Conservation (phyloP, 1,284 basidiomycete species). For the Blastosporella zonata region DNA sequence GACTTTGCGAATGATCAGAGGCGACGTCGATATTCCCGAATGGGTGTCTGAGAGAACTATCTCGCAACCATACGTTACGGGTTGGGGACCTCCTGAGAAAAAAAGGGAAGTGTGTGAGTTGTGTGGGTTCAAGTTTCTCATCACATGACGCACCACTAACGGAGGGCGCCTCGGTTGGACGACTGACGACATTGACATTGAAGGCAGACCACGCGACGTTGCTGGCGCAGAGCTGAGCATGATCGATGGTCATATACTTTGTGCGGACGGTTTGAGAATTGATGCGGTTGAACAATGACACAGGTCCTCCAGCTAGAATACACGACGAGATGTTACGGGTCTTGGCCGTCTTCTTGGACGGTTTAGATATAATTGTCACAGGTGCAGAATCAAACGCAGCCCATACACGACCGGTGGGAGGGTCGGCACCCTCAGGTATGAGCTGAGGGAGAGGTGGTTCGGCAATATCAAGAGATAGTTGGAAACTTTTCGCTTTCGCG, state of each 20-base stretch:
- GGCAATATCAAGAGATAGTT: conserved; percentile 78
- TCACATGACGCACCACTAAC: conserved; percentile 62
- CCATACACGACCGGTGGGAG: conserved; percentile 70
- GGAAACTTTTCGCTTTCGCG: conserved; percentile 87
- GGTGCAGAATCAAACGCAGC: conserved; percentile 89
- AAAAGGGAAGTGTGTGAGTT: conserved; percentile 39
- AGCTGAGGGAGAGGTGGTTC: conserved; percentile 58
- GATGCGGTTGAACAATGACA: conserved; percentile 94
- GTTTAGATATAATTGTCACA: conserved; percentile 94
- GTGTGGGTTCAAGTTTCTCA: conserved; percentile 37
- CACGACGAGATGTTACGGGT: conserved; percentile 92
- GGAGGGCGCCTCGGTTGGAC: conserved; percentile 54
- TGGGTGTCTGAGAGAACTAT: conserved; percentile 83
- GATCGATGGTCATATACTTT: conserved; percentile 93
- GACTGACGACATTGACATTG: conserved; percentile 80
- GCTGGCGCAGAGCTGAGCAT: conserved; percentile 80
- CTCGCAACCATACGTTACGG: conserved; percentile 90
- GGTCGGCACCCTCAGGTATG: conserved; percentile 48
- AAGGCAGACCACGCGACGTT: conserved; percentile 92
- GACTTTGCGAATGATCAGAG: conserved; percentile 87
- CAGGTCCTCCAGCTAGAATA: conserved; percentile 86
- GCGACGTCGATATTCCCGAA: conserved; percentile 83
- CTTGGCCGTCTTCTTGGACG: conserved; percentile 95
- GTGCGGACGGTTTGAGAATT: conserved; percentile 96
- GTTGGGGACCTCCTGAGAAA: conserved; percentile 60